Evolutionary conservation across 1,139 yeast species (phyloP), one percentile per base, ranked within the genome.

Genomic region (Pichia cactophila): DNA sequence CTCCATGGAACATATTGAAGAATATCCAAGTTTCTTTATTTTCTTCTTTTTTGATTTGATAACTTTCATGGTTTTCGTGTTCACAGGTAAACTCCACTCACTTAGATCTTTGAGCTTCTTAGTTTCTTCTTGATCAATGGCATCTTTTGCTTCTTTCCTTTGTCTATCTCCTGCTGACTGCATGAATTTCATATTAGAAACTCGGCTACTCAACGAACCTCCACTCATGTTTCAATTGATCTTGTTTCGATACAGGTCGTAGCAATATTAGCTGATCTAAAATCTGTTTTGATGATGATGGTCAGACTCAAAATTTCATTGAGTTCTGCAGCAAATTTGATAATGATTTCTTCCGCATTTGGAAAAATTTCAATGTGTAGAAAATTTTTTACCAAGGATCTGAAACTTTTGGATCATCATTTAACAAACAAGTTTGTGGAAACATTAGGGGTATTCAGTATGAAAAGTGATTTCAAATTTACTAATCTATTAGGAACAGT

Each of bases 401-500:
- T 23, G 5, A 23, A 23, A 23, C 23, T 23, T 23, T 5, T 23
- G 23, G 23, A 23, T 23, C 23, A 23, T 23, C 23, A 23, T 23
- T 23, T 5, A 23, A 23, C 23, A 23, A 23, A 5, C 23, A 4
- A 23, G 5, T 5, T 23, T 4, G 23, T 23, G 23, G 23, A 23
- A 23, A 23, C 23, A 23, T 23, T 23, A 23, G 23, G 5, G 23
- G 5, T 23, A 23, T 23, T 31, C 35, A 31, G n/a, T 14, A 77
- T 77, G 81, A 75, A 71, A 62, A 74, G 81, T n/a, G 81, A 77
- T 61, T 77, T 74, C 63, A 71, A 73, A 75, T 85, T 92, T 61
- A 83, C 95, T 43, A 92, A 92, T 68, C 73, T 92, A 44, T 71
- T 92, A 59, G 99, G 98, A 31, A 90, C 98, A 0, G 98, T 92